Evolutionary conservation across 257 asterid genomes (phyloP).

Genomic region (Rauvolfia tetraphylla): DNA sequence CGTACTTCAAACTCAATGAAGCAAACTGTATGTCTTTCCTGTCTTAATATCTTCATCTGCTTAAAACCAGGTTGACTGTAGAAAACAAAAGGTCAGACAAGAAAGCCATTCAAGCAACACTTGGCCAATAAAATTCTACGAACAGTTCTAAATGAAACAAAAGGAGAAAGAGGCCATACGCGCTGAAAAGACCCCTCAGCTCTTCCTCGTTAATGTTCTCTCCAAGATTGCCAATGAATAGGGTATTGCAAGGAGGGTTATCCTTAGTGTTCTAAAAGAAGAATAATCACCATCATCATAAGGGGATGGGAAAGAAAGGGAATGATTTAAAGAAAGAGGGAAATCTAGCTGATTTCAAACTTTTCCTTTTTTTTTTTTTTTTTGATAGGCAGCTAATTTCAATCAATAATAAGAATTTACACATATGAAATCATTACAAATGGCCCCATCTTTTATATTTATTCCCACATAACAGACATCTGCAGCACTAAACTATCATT

Average conservation of each 20-base stretch:
- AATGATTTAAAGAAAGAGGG: not conserved
- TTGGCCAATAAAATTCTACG: not conserved
- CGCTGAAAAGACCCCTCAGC: constrained; percentile 73
- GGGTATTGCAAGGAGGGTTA: constrained; percentile 98
- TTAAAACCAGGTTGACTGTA: constrained; percentile 95
- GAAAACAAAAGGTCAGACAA: constrained; percentile 1
- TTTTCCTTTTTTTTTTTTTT: too few relatives aligned
- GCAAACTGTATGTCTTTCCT: constrained; percentile 98
- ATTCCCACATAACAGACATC: too few relatives aligned
- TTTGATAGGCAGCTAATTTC: too few relatives aligned
- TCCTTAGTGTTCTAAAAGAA: constrained; percentile 81
- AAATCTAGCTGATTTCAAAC: not conserved
- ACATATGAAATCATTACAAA: too few relatives aligned
- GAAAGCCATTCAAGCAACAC: constrained; percentile 14
- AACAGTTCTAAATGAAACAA: constrained; percentile 3
- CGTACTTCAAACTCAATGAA: constrained; percentile 99
- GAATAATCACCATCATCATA: constrained; percentile 8
- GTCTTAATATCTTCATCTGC: constrained; percentile 97
- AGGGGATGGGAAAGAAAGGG: not conserved
- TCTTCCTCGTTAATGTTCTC: constrained; percentile 95
- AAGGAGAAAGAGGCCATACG: constrained; percentile 38
- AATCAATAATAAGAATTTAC: not conserved
- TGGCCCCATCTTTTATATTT: too few relatives aligned
- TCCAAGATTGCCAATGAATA: constrained; percentile 96
- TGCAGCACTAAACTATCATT: not conserved